phyloP scores from a whole-genome alignment of 1,284 basidiomycete species.

The Sutorius eximius region DNA sequence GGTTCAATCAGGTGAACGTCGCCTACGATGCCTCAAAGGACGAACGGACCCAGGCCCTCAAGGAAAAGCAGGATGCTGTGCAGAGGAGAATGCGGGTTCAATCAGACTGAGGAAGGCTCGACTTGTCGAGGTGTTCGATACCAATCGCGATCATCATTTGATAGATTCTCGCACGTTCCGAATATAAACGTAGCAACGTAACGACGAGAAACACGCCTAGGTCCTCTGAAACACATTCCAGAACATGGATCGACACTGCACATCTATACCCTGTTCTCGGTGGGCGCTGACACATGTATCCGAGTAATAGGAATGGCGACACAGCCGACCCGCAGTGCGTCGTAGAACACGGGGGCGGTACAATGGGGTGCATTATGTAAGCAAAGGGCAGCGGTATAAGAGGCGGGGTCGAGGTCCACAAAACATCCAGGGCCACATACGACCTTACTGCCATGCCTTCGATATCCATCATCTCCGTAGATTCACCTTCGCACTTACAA shows the following conservation, averaged over 20 bases:
- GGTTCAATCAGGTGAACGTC: conserved; percentile 80
- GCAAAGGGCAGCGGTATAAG: conserved; percentile 15
- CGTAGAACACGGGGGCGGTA: conserved; percentile 11
- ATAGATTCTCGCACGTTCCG: background rate
- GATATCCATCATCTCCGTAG: conserved; percentile 28
- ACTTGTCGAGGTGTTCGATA: background rate
- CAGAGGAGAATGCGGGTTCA: conserved; percentile 47
- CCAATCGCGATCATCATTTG: conserved; percentile 12
- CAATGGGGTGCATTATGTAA: conserved; percentile 24
- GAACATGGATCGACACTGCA: conserved; percentile 16
- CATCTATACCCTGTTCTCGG: background rate
- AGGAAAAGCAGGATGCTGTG: conserved; percentile 52
- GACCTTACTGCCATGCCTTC: conserved; percentile 28
- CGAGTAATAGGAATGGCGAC: conserved; percentile 5
- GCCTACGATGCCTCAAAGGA: conserved; percentile 83
- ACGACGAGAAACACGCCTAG: background rate
- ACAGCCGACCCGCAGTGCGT: conserved; percentile 22
- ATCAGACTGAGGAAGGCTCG: conserved; percentile 26
- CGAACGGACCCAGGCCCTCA: conserved; percentile 72
- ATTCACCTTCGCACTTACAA: conserved; percentile 15
- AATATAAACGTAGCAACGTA: conserved; percentile 14
- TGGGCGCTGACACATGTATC: conserved; percentile 19
- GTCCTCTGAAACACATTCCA: conserved; percentile 18
- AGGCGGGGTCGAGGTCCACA: background rate
- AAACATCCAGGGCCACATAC: conserved; percentile 2